Percentiles rank a stretch among this genome's conserved stretches.
Conservation (phyloP, 2,329 filamentous ascomycete species). For the Beauveria australis region DNA sequence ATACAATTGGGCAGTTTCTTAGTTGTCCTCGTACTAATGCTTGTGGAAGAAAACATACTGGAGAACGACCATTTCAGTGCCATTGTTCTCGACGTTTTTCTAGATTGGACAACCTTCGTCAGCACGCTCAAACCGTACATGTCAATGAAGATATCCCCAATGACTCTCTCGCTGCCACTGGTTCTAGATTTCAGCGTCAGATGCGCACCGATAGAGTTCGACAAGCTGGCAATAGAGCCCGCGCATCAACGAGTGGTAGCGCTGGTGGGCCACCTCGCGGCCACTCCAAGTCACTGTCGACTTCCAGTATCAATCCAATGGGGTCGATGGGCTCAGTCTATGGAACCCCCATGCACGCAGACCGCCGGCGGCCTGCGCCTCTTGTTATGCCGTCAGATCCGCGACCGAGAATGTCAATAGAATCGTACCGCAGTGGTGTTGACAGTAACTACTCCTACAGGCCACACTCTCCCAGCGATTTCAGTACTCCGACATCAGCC, state of each 20-base stretch:
- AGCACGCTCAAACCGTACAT: conserved; percentile 96
- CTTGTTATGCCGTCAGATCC: conserved; percentile 73
- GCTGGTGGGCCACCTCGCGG: conserved; percentile 63
- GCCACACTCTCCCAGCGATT: conserved; percentile 61
- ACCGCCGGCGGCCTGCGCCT: conserved; percentile 67
- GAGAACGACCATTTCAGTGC: conserved; percentile 92
- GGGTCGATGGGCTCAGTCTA: conserved; percentile 59
- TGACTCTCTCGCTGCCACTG: conserved; percentile 86
- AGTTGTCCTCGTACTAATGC: neutral
- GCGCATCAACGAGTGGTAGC: conserved; percentile 71
- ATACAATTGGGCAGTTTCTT: neutral
- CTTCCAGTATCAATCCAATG: conserved; percentile 76
- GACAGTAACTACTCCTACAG: conserved; percentile 57
- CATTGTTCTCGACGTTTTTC: conserved; percentile 93
- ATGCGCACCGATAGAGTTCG: conserved; percentile 80
- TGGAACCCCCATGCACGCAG: conserved; percentile 46
- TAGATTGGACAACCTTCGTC: conserved; percentile 84
- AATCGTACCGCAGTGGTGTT: conserved; percentile 58
- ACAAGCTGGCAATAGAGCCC: conserved; percentile 60
- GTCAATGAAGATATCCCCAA: conserved; percentile 94
- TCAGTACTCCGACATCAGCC: conserved; percentile 75
- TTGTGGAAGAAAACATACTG: conserved; percentile 75
- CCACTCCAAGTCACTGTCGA: conserved; percentile 77
- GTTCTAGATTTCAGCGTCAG: conserved; percentile 85
- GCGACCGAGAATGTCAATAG: conserved; percentile 57